Base-by-base conservation (phyloP, 129 eudicot genomes). In the Solidago caesia region DNA sequence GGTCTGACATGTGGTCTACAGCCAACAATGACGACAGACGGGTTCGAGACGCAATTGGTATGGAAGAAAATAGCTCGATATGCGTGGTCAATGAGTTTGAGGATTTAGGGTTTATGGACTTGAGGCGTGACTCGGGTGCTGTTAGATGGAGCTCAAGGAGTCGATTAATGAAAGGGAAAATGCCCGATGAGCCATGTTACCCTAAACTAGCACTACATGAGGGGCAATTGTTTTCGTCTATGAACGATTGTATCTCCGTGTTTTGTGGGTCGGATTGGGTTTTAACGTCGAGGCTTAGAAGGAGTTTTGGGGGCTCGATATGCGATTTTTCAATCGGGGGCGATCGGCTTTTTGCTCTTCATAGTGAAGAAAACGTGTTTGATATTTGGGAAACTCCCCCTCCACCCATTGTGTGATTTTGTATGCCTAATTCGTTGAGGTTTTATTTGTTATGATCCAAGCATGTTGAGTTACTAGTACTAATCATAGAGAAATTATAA, bases 231-330 rank as follows among this genome's bases (percentile, higher is more conserved):
- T 90, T 94, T 67, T 90, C 97, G 9, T 90, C 92, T 0, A 86
- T 90, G 97, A 85, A 90, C 14, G 97, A 94, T 65, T 76, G 84
- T 25, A 85, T 95, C 45, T 95, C 99, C 7, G 99, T 95, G 72
- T 95, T 91, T 51, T 91, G 89, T 59, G 99, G 99, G 27, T 84
- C 96, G 1, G 99, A 95, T 59, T 95, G 97, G 91, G 99, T 89
- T 14, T 45, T 89, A 61, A 91, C 99, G 8, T 95, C 99, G 52
- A 78, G 97, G 86, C 86, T 95, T 8, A 73, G 86, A 39, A 72
- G 89, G 73, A 84, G 96, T 68, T 84, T 74, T 47, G 99, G 97
- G 14, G 99, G 99, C 14, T 89, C 96, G 8, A 95, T 95, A 44
- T 88, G 96, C 16, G 99, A 95, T 77, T 88, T 95, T 45, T 88